Conservation (phyloP, 495 filamentous ascomycete species). For the Aspergillus heteromorphus region DNA sequence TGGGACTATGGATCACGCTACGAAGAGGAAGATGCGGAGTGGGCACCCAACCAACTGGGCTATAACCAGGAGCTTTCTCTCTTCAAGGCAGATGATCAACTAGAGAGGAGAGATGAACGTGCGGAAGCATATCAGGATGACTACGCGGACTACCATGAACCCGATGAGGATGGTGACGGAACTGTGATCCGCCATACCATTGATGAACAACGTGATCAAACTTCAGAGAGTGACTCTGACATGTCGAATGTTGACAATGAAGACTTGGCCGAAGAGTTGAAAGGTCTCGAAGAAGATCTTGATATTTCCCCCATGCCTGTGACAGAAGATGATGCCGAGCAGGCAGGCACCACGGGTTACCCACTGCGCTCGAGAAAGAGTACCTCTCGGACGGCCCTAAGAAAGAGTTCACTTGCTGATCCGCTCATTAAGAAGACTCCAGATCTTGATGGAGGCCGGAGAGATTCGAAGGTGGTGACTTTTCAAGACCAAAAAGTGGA, state of each 20-base stretch:
- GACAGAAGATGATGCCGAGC: constrained; percentile 15
- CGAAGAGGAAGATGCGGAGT: constrained; percentile 35
- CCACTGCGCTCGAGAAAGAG: constrained; percentile 10
- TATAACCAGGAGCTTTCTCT: constrained; percentile 15
- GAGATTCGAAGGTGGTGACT: constrained; percentile 31
- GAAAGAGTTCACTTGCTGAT: constrained; percentile 11
- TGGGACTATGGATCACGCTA: constrained; percentile 27
- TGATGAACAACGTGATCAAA: constrained; percentile 21
- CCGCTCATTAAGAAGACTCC: neutral
- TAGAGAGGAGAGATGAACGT: neutral
- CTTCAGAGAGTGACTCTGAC: constrained; percentile 34
- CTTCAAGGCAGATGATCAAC: constrained; percentile 5
- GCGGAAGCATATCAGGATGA: constrained; percentile 12
- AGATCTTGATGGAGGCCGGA: constrained; percentile 18
- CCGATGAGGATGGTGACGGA: constrained; percentile 32
- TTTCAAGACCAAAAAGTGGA: constrained; percentile 22
- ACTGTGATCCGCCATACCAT: constrained; percentile 39
- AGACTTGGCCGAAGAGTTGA: constrained; percentile 38
- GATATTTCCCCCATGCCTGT: constrained; percentile 22
- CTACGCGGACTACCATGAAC: constrained; percentile 21
- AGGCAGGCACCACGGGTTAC: neutral
- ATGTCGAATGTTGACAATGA: constrained; percentile 33
- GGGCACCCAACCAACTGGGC: constrained; percentile 25
- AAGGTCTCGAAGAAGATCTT: constrained; percentile 40
- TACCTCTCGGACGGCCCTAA: neutral